These are phyloP conservation scores for Plasmodium knowlesi DNA, from an alignment of 169 alveolate species.

Conservation along the genomic window DNA sequence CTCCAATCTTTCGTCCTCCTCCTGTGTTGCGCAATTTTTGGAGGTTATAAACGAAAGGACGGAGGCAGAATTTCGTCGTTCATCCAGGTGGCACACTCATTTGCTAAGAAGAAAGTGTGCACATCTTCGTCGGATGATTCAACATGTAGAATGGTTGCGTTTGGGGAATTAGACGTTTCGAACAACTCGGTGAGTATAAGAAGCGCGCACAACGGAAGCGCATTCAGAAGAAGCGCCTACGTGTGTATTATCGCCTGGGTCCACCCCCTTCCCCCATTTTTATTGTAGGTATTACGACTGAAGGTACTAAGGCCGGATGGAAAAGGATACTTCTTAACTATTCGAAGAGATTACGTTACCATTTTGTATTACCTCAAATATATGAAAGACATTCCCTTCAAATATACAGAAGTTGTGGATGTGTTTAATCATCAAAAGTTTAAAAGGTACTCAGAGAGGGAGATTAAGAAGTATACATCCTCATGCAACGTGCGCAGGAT, in stretches of 20 bases:
- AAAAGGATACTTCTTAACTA: slow-evolving; percentile 66
- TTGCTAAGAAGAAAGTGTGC: slow-evolving; percentile 54
- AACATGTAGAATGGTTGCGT: slow-evolving; percentile 45
- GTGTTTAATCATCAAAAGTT: slow-evolving; percentile 42
- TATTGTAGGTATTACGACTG: slow-evolving; percentile 42
- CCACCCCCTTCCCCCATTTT: neutral
- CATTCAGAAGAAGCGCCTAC: neutral
- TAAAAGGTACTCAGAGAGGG: slow-evolving; percentile 15
- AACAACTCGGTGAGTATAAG: slow-evolving; percentile 56
- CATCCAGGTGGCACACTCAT: slow-evolving; percentile 51
- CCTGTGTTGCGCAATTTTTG: slow-evolving; percentile 11
- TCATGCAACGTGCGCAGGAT: slow-evolving; percentile 31
- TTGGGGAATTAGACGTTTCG: slow-evolving; percentile 63
- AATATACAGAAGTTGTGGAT: slow-evolving; percentile 64
- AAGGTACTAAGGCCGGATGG: slow-evolving; percentile 47
- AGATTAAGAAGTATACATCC: slow-evolving; percentile 10
- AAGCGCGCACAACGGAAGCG: neutral
- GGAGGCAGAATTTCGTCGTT: neutral
- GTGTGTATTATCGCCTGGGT: neutral
- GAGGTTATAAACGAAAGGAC: neutral
- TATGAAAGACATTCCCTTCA: slow-evolving; percentile 56
- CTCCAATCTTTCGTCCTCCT: neutral
- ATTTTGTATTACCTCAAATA: slow-evolving; percentile 45
- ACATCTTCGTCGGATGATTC: slow-evolving; percentile 58
- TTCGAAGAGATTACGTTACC: slow-evolving; percentile 71